Evolutionary conservation across 306 rosid species (phyloP).

Genomic region (Arachis hypogaea): DNA sequence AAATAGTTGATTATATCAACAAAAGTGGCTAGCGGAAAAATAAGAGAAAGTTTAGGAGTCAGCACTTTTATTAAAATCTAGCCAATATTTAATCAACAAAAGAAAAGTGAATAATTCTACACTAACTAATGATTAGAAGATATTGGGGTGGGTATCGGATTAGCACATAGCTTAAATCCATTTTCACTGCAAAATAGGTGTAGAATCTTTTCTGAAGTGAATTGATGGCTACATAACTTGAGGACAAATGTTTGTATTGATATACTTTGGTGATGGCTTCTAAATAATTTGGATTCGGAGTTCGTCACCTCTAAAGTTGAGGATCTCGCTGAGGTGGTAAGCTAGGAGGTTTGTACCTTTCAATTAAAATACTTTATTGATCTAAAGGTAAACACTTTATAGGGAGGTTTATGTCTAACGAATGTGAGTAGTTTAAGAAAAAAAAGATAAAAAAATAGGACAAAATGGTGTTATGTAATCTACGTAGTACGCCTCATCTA

Average conservation of each 20-base stretch:
- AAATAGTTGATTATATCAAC: neutral
- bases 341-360: no score
- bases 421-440: neutral
- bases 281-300: neutral
- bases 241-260: neutral
- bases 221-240: neutral
- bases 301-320: no score
- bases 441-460: neutral
- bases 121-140: neutral
- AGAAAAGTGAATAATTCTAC: no score
- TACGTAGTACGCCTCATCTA: no score
- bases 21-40: neutral
- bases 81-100: no score
- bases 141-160: constrained; percentile 13
- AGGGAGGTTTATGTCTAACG: neutral
- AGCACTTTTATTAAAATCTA: no score
- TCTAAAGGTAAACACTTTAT: neutral
- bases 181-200: constrained; percentile 1
- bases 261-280: constrained; percentile 11
- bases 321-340: no score
- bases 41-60: no score
- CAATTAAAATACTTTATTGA: no score
- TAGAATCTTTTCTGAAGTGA: constrained; percentile 16
- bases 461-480: neutral
- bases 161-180: neutral